phyloP scores from a whole-genome alignment of 768 basidiomycete genomes.

The Tylopilus sp. region DNA sequence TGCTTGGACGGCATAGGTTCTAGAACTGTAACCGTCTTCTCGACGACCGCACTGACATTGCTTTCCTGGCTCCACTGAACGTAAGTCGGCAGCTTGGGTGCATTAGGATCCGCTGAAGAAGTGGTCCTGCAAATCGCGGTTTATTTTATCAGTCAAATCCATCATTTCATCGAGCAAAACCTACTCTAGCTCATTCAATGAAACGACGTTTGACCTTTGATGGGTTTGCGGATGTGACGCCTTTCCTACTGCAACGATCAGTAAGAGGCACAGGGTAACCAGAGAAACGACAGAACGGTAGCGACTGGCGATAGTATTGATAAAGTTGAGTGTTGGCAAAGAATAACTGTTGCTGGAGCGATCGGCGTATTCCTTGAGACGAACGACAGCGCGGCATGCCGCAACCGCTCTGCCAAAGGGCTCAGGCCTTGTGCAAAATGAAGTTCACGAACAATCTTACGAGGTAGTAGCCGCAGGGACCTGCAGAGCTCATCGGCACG shows the following conservation, averaged over 20 bases:
- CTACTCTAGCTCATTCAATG: constrained; percentile 21
- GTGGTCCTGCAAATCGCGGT: constrained; percentile 5
- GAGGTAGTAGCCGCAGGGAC: constrained; percentile 66
- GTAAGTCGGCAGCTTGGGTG: constrained; percentile 17
- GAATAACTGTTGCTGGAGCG: constrained; percentile 8
- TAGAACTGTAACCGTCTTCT: neutral
- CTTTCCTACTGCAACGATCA: constrained; percentile 15
- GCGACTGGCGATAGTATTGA: constrained; percentile 18
- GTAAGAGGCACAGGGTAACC: neutral
- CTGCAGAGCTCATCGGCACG: constrained; percentile 24
- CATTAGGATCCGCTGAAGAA: constrained; percentile 8
- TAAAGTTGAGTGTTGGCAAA: constrained; percentile 22
- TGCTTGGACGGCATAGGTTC: neutral
- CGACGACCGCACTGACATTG: constrained; percentile 4
- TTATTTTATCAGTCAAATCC: neutral
- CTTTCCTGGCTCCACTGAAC: constrained; percentile 11
- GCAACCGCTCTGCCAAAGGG: constrained; percentile 33
- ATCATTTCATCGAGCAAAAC: neutral
- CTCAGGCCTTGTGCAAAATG: constrained; percentile 2
- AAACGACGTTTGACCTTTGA: constrained; percentile 9
- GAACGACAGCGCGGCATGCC: constrained; percentile 64
- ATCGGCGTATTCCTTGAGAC: constrained; percentile 54
- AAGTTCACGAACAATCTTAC: constrained; percentile 33
- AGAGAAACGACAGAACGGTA: constrained; percentile 10
- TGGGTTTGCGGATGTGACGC: constrained; percentile 3